Base-by-base conservation (phyloP, 2,329 filamentous ascomycete species). In the Sporothrix mexicana region DNA sequence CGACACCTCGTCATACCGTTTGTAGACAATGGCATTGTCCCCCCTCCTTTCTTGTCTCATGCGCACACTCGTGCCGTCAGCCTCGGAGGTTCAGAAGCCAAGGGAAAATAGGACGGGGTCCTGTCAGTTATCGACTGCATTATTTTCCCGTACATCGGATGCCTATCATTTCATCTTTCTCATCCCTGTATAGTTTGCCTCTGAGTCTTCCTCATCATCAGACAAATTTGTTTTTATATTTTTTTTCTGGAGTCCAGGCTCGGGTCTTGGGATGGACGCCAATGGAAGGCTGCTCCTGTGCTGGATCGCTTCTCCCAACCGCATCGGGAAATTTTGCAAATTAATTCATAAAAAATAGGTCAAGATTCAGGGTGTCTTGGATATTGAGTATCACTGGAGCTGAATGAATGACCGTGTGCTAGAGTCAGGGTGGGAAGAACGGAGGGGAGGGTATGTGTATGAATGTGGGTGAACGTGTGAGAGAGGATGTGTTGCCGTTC, bases 101-200 rank as follows among this genome's bases (percentile, higher is more conserved):
- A 67, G 23, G 10, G 9, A 67, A 20, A 12, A 30, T 13, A 67
- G 45, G 20, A 67, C 64, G 64, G 1, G 45, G 23, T 17, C 15
- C 9, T 36, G 23, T 51, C 64, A 67, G 45, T 51, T 67, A 6
- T 67, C 64, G 64, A 36, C 64, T 67, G 64, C 45, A 67, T 49
- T n/a, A 6, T 36, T 23, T n/a, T 20, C 7, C 43, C 61, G 30
- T 41, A 8, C 55, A 25, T 59, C 55, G 25, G 55, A 59, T 59
- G 55, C 25, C 55, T 25, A 36, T 59, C 12, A 17, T 25, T 66
- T 8, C 8, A 12, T 45, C 41, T 17, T 10, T 20, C 3, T 36
- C 23, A 1, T 10, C 59, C 17, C 15, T 10, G 3, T 23, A 13
- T 45, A 47, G 1, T 5, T n/a, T 23, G 8, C 6, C 23, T 13